These are phyloP conservation scores for Oryza coarctata DNA, from an alignment of 176 grass and related monocot genomes.

Conservation along the genomic window DNA sequence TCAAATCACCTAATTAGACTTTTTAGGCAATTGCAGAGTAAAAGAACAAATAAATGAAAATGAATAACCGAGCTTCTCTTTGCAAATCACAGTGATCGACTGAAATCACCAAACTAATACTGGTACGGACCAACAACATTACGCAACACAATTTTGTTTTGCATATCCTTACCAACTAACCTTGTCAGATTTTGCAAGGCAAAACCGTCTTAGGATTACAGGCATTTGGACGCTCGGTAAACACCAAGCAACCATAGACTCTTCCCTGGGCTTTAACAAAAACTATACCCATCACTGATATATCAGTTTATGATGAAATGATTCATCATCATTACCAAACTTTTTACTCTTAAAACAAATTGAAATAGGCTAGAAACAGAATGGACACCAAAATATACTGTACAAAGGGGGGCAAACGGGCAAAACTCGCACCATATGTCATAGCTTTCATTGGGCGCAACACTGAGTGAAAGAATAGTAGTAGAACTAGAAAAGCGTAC, in stretches of 20 bases:
- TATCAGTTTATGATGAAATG: constrained; percentile 43
- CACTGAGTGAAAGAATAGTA: constrained; percentile 39
- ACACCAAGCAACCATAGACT: not conserved
- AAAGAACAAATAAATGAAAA: too few species aligned
- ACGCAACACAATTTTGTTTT: not conserved
- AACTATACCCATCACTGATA: constrained; percentile 38
- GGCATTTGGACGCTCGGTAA: not conserved
- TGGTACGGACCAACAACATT: not conserved
- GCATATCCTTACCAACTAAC: constrained; percentile 5
- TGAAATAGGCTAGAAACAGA: too few species aligned
- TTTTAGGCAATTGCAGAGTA: not conserved
- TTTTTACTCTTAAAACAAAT: too few species aligned
- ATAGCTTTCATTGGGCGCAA: constrained; percentile 44
- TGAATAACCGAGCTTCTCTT: not conserved
- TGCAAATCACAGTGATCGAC: not conserved
- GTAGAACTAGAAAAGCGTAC: constrained; percentile 40
- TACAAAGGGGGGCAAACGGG: constrained; percentile 47
- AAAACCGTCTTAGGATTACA: constrained; percentile 30
- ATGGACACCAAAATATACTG: constrained; percentile 40
- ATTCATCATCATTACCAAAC: too few species aligned
- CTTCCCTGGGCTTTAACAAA: constrained; percentile 35
- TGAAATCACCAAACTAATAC: not conserved
- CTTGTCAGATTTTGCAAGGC: constrained; percentile 27
- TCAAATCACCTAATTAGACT: too few species aligned
- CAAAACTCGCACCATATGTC: constrained; percentile 53